Conservation (phyloP, 306 rosid genomes). For the Medicago arabica region DNA sequence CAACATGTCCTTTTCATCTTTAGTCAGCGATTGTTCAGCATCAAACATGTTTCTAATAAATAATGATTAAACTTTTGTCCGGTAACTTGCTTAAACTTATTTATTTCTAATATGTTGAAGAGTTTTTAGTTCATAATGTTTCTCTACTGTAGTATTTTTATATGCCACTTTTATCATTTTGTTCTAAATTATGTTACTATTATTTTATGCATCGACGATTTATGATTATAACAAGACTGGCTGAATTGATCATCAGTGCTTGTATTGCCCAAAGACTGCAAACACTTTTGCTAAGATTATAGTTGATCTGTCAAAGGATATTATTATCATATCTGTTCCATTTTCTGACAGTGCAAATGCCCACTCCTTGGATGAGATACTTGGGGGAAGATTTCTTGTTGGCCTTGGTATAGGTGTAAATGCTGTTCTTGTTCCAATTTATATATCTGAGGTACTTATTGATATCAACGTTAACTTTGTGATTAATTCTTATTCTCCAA, state of each 20-base stretch:
- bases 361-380: slow-evolving; percentile 72
- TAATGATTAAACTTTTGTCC: background rate
- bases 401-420: slow-evolving; percentile 95
- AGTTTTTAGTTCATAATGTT: slow-evolving; percentile 3
- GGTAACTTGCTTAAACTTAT: background rate
- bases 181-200: slow-evolving; percentile 19
- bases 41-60: slow-evolving; percentile 10
- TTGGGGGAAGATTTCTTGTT: slow-evolving; percentile 93
- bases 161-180: background rate
- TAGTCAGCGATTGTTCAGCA: background rate
- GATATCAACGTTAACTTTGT: slow-evolving; percentile 29
- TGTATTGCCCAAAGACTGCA: slow-evolving; percentile 24
- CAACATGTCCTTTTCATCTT: background rate
- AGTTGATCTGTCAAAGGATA: slow-evolving; percentile 26
- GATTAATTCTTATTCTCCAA: slow-evolving; percentile 8
- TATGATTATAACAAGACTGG: slow-evolving; percentile 13
- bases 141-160: background rate
- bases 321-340: slow-evolving; percentile 32
- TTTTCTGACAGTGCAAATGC: slow-evolving; percentile 78
- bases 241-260: slow-evolving; percentile 25
- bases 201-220: slow-evolving; percentile 5
- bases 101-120: slow-evolving; percentile 1
- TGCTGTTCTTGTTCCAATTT: slow-evolving; percentile 87
- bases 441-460: slow-evolving; percentile 78
- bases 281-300: slow-evolving; percentile 6